Conservation (phyloP, 2,329 filamentous ascomycete genomes). For the Botrytis paeoniae region DNA sequence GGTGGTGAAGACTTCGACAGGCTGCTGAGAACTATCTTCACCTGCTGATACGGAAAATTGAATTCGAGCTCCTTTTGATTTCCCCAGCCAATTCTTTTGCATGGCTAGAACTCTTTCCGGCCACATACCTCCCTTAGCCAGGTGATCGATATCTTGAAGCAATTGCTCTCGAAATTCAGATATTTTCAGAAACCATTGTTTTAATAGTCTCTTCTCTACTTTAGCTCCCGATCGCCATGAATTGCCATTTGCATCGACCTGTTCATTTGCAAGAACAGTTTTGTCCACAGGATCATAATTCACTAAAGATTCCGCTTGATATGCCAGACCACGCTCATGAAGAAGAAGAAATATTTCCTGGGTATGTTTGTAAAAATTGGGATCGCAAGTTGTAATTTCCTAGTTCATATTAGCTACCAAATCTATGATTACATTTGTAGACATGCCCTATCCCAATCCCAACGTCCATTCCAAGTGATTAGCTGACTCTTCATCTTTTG, state of each 20-base stretch:
- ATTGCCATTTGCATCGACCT: constrained; percentile 80
- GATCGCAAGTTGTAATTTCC: constrained; percentile 83
- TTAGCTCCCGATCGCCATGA: constrained; percentile 87
- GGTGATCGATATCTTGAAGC: constrained; percentile 64
- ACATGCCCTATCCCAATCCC: constrained; percentile 79
- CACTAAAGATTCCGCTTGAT: constrained; percentile 78
- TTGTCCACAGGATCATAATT: constrained; percentile 90
- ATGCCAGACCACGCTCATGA: constrained; percentile 70
- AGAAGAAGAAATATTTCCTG: constrained; percentile 81
- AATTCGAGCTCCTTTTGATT: constrained; percentile 69
- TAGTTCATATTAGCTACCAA: constrained; percentile 40
- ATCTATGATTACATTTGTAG: not conserved
- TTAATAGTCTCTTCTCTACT: constrained; percentile 74
- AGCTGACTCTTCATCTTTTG: constrained; percentile 81
- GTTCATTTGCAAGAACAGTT: constrained; percentile 88
- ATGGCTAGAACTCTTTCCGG: constrained; percentile 78
- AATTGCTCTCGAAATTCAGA: constrained; percentile 73
- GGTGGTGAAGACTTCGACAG: constrained; percentile 76
- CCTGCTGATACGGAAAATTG: constrained; percentile 60
- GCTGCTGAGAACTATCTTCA: constrained; percentile 25
- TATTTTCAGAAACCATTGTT: constrained; percentile 89
- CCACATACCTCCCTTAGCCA: constrained; percentile 66
- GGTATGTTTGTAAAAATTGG: constrained; percentile 84
- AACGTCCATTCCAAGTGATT: constrained; percentile 72
- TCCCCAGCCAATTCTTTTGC: constrained; percentile 87